Evolutionary conservation across 78 protist species (phyloP).

Genomic region (Dictyostelium capitatum): DNA sequence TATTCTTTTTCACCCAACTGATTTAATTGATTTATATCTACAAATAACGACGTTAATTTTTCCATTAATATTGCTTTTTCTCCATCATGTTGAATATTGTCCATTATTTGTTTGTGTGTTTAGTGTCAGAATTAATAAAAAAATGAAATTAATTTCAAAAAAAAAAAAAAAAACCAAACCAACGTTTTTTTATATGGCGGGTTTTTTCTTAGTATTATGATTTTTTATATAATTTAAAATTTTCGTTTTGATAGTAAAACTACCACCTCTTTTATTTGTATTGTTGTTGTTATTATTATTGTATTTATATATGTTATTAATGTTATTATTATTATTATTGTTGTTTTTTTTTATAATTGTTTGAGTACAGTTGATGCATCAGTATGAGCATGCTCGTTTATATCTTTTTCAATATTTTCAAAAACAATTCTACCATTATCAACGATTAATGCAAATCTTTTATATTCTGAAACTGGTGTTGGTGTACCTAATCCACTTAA

Average conservation of each 20-base stretch:
- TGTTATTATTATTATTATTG: neutral
- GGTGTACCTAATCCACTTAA: neutral
- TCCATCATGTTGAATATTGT: too few relatives aligned
- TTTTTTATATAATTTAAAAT: too few relatives aligned
- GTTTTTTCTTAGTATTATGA: too few relatives aligned
- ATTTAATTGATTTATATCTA: neutral
- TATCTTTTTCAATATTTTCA: conserved; percentile 49
- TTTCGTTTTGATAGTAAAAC: too few relatives aligned
- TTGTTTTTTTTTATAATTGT: neutral
- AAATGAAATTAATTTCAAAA: too few relatives aligned
- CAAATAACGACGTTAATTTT: neutral
- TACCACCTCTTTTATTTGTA: neutral
- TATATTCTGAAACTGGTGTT: conserved; percentile 15
- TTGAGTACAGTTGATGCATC: conserved; percentile 16
- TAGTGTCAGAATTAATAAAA: too few relatives aligned
- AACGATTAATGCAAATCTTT: conserved; percentile 55
- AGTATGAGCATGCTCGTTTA: conserved; percentile 1
- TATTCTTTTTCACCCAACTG: neutral
- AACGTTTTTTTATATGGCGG: too few relatives aligned
- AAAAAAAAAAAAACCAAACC: too few relatives aligned
- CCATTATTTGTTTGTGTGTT: too few relatives aligned
- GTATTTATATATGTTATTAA: neutral
- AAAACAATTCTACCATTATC: conserved; percentile 54
- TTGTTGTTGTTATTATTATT: neutral
- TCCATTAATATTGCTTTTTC: too few relatives aligned